These are phyloP conservation scores for Exophiala calicioides DNA, from an alignment of 2,329 filamentous ascomycete species.

Conservation along the genomic window DNA sequence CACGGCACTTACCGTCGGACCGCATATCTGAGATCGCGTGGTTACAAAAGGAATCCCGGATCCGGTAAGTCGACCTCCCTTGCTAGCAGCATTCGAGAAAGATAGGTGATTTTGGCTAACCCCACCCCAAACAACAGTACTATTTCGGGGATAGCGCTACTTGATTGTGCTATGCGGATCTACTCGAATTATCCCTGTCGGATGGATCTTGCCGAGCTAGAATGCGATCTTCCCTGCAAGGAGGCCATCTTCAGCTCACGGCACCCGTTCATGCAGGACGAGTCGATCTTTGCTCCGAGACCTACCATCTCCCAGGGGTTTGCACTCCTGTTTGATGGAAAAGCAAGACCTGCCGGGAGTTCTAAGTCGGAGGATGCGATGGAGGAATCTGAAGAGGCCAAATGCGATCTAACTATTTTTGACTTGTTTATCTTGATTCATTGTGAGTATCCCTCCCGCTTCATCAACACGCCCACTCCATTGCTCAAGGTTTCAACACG, in stretches of 20 bases:
- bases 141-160: slow-evolving; percentile 42
- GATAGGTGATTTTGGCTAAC: no score
- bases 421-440: slow-evolving; percentile 49
- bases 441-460: slow-evolving; percentile 32
- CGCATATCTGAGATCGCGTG: slow-evolving; percentile 41
- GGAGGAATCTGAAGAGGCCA: slow-evolving; percentile 16
- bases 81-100: not conserved
- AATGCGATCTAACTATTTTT: slow-evolving; percentile 35
- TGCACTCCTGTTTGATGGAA: slow-evolving; percentile 38
- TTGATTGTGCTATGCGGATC: slow-evolving; percentile 49
- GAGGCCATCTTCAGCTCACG: slow-evolving; percentile 42
- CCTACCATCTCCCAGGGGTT: slow-evolving; percentile 43
- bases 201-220: slow-evolving; percentile 42
- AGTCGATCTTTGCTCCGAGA: slow-evolving; percentile 41
- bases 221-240: slow-evolving; percentile 47
- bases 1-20: slow-evolving; percentile 42
- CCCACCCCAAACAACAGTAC: slow-evolving; percentile 36
- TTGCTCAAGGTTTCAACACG: not conserved
- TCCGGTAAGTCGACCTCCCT: slow-evolving; percentile 38
- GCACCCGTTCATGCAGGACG: slow-evolving; percentile 46
- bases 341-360: slow-evolving; percentile 2
- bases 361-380: slow-evolving; percentile 7
- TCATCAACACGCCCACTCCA: not conserved
- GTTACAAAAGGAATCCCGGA: slow-evolving; percentile 48
- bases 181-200: slow-evolving; percentile 49